Conservation (phyloP, 2,329 filamentous ascomycete genomes). For the Aspergillus transmontanensis region DNA sequence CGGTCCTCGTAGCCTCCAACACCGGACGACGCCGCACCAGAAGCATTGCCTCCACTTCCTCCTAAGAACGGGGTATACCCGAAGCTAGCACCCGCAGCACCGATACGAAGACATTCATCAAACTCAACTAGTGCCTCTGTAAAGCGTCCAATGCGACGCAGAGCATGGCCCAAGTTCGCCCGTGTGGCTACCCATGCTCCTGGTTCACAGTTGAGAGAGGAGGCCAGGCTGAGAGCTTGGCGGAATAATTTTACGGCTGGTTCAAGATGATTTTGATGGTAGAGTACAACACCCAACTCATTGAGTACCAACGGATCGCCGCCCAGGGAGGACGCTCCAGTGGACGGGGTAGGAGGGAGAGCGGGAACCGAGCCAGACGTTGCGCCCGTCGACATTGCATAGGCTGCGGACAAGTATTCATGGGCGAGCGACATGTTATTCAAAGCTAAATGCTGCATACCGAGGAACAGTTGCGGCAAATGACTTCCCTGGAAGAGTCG, state of each 20-base stretch:
- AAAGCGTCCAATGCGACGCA: conserved; percentile 70
- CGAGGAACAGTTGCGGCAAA: conserved; percentile 89
- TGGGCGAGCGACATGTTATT: conserved; percentile 93
- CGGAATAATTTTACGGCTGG: conserved; percentile 78
- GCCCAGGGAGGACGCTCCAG: conserved; percentile 31
- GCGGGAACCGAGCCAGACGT: conserved; percentile 31
- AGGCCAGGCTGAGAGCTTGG: conserved; percentile 74
- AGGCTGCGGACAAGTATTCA: conserved; percentile 91
- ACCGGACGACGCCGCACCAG: conserved; percentile 40
- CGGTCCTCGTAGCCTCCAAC: conserved; percentile 52
- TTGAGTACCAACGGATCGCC: conserved; percentile 86
- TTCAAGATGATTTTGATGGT: conserved; percentile 79
- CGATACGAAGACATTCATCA: conserved; percentile 80
- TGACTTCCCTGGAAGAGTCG: conserved; percentile 96
- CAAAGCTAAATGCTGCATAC: conserved; percentile 96
- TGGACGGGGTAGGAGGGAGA: conserved; percentile 26
- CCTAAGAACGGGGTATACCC: conserved; percentile 70
- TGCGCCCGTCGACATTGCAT: conserved; percentile 57
- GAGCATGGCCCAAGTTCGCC: conserved; percentile 87
- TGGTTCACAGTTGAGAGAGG: conserved; percentile 79
- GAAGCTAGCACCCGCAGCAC: conserved; percentile 72
- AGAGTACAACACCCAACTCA: conserved; percentile 94
- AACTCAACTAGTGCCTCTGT: conserved; percentile 77
- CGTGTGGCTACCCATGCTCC: conserved; percentile 81
- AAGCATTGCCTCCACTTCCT: conserved; percentile 37